These are phyloP conservation scores for Termitomyces sp. DNA, from an alignment of 768 basidiomycete species.

Conservation along the genomic window DNA sequence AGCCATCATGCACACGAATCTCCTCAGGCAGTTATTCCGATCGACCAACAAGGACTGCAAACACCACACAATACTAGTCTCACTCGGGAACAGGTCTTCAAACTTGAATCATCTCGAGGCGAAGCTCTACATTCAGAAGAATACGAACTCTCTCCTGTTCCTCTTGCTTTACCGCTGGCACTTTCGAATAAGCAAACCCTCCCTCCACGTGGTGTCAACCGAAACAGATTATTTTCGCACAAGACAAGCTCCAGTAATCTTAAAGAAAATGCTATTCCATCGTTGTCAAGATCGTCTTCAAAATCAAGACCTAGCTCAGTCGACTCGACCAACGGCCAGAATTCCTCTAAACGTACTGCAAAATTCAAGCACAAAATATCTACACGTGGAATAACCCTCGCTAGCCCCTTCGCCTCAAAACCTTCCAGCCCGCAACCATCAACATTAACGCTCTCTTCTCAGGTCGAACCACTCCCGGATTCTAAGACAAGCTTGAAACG, in stretches of 20 bases:
- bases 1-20: background rate
- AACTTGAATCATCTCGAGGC: slow-evolving; percentile 16
- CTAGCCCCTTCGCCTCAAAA: slow-evolving; percentile 23
- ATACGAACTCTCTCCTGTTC: slow-evolving; percentile 18
- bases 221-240: background rate
- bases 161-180: slow-evolving; percentile 2
- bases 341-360: background rate
- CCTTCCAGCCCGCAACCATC: slow-evolving; percentile 17
- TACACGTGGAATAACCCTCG: slow-evolving; percentile 12
- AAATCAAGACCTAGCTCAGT: slow-evolving; percentile 2
- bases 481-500: slow-evolving; percentile 8
- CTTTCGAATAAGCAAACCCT: background rate
- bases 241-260: slow-evolving; percentile 22
- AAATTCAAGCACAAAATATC: slow-evolving; percentile 6
- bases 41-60: slow-evolving; percentile 7
- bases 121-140: slow-evolving; percentile 7
- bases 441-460: background rate
- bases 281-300: background rate
- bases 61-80: slow-evolving; percentile 20
- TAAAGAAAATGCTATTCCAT: slow-evolving; percentile 21
- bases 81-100: slow-evolving; percentile 17
- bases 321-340: background rate
- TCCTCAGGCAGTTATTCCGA: background rate
- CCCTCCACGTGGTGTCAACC: background rate
- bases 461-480: background rate